Percentiles rank a stretch among this genome's conserved stretches.
Evolutionary conservation across 2,329 filamentous ascomycete species (phyloP).

Genomic region (Penicillium digitatum): DNA sequence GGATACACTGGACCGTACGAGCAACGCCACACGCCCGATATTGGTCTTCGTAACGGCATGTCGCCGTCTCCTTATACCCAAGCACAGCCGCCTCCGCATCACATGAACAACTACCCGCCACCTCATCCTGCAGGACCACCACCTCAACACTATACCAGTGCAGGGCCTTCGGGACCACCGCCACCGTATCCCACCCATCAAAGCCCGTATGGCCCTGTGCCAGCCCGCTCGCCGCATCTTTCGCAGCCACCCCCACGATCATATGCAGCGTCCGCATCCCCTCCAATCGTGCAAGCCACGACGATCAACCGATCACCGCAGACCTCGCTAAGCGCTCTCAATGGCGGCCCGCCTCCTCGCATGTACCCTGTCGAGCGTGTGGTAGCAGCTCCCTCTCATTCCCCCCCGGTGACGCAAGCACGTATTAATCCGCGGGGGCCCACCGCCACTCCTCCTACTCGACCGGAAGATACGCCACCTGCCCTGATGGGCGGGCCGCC

Average conservation of each 20-base stretch:
- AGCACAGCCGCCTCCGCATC: constrained; percentile 47
- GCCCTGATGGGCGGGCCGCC: constrained; percentile 23
- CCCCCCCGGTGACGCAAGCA: constrained; percentile 35
- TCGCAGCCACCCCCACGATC: constrained; percentile 32
- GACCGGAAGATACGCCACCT: constrained; percentile 30
- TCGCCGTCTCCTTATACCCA: constrained; percentile 34
- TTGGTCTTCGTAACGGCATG: constrained; percentile 35
- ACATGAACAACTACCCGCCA: constrained; percentile 49
- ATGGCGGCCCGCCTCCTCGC: constrained; percentile 35
- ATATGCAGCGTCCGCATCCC: constrained; percentile 38
- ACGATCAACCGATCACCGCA: constrained; percentile 38
- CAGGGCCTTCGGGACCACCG: constrained; percentile 34
- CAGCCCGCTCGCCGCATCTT: constrained; percentile 34
- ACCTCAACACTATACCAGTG: constrained; percentile 32
- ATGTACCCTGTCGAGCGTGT: constrained; percentile 40
- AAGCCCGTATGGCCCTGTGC: constrained; percentile 37
- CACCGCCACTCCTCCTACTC: constrained; percentile 30
- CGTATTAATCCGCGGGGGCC: constrained; percentile 36
- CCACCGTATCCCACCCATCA: constrained; percentile 38
- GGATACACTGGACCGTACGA: constrained; percentile 39
- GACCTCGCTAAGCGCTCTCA: constrained; percentile 34
- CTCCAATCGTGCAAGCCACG: constrained; percentile 37
- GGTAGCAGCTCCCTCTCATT: constrained; percentile 33
- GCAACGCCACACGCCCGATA: constrained; percentile 31
- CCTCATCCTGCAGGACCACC: constrained; percentile 31